A percentile compares a stretch with the other conserved stretches of the same genome.
Conservation (phyloP, 257 asterid genomes). For the Paulownia fortunei region DNA sequence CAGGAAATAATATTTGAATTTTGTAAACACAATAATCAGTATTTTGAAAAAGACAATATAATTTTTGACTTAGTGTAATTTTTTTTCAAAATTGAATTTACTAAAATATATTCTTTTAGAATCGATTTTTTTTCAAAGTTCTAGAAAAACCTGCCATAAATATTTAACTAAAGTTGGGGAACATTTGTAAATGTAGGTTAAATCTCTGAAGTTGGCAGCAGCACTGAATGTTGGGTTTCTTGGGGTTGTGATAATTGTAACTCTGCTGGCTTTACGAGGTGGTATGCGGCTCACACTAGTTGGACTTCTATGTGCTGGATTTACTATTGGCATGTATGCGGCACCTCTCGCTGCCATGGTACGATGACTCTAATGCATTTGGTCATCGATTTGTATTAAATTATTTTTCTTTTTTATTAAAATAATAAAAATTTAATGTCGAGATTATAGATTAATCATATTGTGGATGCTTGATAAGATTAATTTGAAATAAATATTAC, state of each 20-base stretch:
- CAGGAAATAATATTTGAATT: no score
- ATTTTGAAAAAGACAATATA: no score
- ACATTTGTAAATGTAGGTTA: slow-evolving; percentile 36
- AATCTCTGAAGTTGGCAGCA: slow-evolving; percentile 51
- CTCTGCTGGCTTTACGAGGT: slow-evolving; percentile 52
- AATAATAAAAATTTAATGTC: no score
- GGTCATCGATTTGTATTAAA: neutral
- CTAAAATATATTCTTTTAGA: neutral
- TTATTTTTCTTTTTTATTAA: neutral
- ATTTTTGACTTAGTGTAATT: no score
- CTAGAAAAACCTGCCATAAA: neutral
- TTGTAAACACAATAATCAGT: no score
- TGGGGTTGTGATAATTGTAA: slow-evolving; percentile 51
- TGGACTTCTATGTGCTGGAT: slow-evolving; percentile 63
- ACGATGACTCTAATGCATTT: neutral
- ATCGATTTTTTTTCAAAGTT: no score
- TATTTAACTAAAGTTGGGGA: neutral
- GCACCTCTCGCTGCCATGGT: slow-evolving; percentile 80
- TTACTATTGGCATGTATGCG: slow-evolving; percentile 82
- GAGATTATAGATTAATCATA: no score
- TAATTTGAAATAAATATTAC: no score
- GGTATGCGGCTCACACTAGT: slow-evolving; percentile 46
- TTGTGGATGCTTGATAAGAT: no score
- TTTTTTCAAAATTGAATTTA: no score
- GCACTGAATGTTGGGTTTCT: slow-evolving; percentile 49